Conservation (phyloP, 2,329 filamentous ascomycete genomes). For the Cytospora chrysosperma region DNA sequence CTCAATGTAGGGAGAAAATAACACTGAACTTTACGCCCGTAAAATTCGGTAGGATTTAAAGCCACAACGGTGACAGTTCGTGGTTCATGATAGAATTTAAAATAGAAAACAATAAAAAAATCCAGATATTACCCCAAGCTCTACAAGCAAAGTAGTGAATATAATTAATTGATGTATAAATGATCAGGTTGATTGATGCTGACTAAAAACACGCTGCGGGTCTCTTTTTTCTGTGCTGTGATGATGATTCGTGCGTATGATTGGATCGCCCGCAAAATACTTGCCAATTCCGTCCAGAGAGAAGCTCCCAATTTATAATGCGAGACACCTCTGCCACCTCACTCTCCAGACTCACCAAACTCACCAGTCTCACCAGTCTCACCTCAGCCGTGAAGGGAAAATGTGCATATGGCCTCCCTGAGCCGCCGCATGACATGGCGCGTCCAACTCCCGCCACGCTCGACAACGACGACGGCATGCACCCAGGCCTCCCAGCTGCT, state of each 20-base stretch:
- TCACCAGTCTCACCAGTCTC: not conserved
- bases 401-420: constrained; percentile 13
- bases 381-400: not conserved
- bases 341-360: too few species aligned
- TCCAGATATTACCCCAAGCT: too few species aligned
- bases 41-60: too few species aligned
- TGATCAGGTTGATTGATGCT: too few species aligned
- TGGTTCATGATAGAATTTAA: too few species aligned
- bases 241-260: too few species aligned
- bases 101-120: too few species aligned
- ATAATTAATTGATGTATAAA: too few species aligned
- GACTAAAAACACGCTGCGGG: not conserved
- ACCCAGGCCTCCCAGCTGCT: not conserved
- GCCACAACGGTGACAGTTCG: not conserved
- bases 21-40: too few species aligned
- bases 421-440: constrained; percentile 14
- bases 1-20: not conserved
- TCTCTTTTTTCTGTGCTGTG: too few species aligned
- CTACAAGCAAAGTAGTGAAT: too few species aligned
- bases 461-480: not conserved
- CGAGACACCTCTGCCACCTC: not conserved
- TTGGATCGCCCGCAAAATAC: not conserved
- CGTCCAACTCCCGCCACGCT: not conserved
- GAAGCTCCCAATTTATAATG: not conserved
- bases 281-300: not conserved